phyloP scores from a whole-genome alignment of 768 basidiomycete species.

The Dentipellis fragilis region DNA sequence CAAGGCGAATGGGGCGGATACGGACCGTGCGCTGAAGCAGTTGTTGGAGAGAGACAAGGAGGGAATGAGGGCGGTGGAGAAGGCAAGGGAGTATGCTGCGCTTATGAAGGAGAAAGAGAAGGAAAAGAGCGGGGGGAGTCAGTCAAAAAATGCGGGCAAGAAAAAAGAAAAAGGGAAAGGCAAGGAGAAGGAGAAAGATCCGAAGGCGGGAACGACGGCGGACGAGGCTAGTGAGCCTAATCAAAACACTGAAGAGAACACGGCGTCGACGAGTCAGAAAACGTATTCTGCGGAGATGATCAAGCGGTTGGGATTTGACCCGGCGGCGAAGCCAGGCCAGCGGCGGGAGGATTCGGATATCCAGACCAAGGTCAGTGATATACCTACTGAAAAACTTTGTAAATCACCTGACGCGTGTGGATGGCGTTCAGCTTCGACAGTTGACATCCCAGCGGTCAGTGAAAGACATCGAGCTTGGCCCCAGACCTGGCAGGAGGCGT shows the following conservation, averaged over 20 bases:
- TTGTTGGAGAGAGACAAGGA: slow-evolving; percentile 57
- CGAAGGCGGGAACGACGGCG: slow-evolving; percentile 9
- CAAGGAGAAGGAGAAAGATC: slow-evolving; percentile 12
- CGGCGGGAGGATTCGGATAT: slow-evolving; percentile 28
- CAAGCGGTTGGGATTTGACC: slow-evolving; percentile 73
- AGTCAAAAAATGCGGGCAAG: slow-evolving; percentile 13
- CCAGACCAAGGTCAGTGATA: slow-evolving; percentile 46
- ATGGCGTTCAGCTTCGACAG: slow-evolving; percentile 36
- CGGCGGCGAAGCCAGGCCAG: slow-evolving; percentile 45
- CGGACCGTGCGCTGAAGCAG: slow-evolving; percentile 50
- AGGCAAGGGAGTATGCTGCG: slow-evolving; percentile 40
- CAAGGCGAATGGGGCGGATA: slow-evolving; percentile 42
- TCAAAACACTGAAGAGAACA: neutral
- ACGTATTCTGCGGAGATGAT: slow-evolving; percentile 61
- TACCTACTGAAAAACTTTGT: neutral
- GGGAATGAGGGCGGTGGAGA: slow-evolving; percentile 55
- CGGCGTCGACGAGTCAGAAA: neutral
- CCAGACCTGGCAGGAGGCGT: slow-evolving; percentile 53
- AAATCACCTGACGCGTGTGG: neutral
- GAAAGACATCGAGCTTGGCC: slow-evolving; percentile 49
- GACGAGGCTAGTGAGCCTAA: neutral
- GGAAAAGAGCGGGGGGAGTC: neutral
- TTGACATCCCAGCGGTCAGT: slow-evolving; percentile 42
- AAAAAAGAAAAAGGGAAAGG: slow-evolving; percentile 9
- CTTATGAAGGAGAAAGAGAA: slow-evolving; percentile 16